Percentiles rank a stretch among this genome's conserved stretches.
Evolutionary conservation across 2,329 filamentous ascomycete genomes (phyloP).

Genomic region (Periglandula ipomoeae): DNA sequence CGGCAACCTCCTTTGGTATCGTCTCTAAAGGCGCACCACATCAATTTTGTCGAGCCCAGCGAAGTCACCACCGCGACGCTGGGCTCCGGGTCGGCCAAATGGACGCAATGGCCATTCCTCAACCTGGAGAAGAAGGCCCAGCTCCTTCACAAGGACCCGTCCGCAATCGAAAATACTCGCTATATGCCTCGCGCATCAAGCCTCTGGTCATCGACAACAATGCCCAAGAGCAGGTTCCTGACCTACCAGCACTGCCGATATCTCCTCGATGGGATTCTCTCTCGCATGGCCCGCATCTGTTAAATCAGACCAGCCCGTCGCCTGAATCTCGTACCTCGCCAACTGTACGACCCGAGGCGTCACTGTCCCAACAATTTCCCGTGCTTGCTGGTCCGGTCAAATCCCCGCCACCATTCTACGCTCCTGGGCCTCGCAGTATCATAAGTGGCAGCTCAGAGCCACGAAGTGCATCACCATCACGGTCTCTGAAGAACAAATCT

Average conservation of each 20-base stretch:
- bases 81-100: constrained; percentile 13
- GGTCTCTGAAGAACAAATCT: constrained; percentile 21
- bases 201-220: constrained; percentile 7
- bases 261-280: constrained; percentile 38
- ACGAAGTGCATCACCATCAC: constrained; percentile 21
- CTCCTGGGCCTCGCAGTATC: constrained; percentile 10
- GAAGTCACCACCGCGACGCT: constrained; percentile 9
- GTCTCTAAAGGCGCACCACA: background rate
- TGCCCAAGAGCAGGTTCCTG: constrained; percentile 7
- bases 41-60: constrained; percentile 9
- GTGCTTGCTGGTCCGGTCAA: background rate
- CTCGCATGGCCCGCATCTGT: constrained; percentile 19
- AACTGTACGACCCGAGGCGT: constrained; percentile 2
- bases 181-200: constrained; percentile 16
- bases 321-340: constrained; percentile 1
- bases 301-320: constrained; percentile 9
- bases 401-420: constrained; percentile 8
- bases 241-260: constrained; percentile 25
- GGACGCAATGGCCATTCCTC: constrained; percentile 14
- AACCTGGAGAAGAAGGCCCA: constrained; percentile 8
- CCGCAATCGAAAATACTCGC: constrained; percentile 13
- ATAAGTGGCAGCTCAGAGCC: constrained; percentile 10
- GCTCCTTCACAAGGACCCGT: constrained; percentile 8
- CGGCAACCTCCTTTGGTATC: background rate
- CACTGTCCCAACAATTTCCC: constrained; percentile 1